A percentile compares a stretch with the other conserved stretches of the same genome.
phyloP scores from a whole-genome alignment of 208 protist genomes.

The Trypanosoma boissoni region DNA sequence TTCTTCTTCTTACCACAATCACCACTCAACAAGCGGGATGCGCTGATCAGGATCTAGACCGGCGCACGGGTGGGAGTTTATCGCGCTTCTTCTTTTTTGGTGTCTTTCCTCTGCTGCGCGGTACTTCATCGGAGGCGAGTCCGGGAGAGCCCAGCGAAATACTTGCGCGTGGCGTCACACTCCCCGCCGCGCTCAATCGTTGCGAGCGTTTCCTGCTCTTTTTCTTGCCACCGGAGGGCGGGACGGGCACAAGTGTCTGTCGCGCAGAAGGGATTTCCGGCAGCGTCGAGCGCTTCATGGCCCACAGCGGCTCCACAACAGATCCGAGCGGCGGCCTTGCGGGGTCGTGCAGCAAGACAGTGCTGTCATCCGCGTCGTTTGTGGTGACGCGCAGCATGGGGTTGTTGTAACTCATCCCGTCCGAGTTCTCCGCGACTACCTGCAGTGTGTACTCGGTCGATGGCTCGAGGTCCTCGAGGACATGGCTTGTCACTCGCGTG shows the following conservation, averaged over 20 bases:
- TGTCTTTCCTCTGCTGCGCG: neutral
- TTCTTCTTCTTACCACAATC: neutral
- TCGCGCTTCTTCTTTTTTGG: neutral
- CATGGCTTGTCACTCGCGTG: slow-evolving; percentile 33
- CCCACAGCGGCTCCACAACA: neutral
- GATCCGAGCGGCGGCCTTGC: slow-evolving; percentile 2
- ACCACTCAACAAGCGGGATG: too few relatives aligned
- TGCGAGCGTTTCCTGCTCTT: too few relatives aligned
- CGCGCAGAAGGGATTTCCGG: slow-evolving; percentile 26
- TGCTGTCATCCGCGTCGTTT: slow-evolving; percentile 49
- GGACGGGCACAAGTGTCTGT: slow-evolving; percentile 6
- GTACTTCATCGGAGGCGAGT: neutral
- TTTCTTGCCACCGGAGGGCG: neutral
- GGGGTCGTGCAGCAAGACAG: slow-evolving; percentile 14
- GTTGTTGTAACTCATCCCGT: slow-evolving; percentile 85
- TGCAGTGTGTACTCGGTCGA: slow-evolving; percentile 80
- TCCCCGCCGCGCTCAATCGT: neutral
- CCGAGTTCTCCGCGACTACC: slow-evolving; percentile 73
- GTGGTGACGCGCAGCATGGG: slow-evolving; percentile 76
- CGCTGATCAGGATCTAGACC: too few relatives aligned
- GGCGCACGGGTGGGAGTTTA: slow-evolving; percentile 11
- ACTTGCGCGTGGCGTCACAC: neutral
- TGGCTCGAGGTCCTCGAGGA: slow-evolving; percentile 54
- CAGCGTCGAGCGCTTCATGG: neutral
- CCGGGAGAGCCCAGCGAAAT: too few relatives aligned